Evolutionary conservation across 257 asterid genomes (phyloP).

Genomic region (Solanum clarkiae): DNA sequence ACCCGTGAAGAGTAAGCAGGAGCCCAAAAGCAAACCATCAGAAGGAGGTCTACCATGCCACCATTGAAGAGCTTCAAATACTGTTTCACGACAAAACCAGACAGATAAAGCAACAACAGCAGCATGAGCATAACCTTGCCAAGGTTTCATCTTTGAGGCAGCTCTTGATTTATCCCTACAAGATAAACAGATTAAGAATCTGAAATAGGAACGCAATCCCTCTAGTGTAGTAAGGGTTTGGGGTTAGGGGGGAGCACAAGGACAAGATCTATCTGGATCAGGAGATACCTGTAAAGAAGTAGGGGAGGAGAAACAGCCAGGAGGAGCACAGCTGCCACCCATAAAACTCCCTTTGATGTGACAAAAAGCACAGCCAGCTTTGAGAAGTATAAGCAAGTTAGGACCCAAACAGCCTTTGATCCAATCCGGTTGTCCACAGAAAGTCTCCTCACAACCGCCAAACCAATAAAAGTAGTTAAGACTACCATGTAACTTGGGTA

Average conservation of each 20-base stretch:
- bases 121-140: conserved; percentile 94
- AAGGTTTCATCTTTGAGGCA: conserved; percentile 86
- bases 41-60: conserved; percentile 98
- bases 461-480: conserved; percentile 78
- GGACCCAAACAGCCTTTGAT: conserved; percentile 84
- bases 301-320: conserved; percentile 93
- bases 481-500: conserved; percentile 97
- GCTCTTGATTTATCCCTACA: conserved; percentile 83
- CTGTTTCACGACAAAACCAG: conserved; percentile 90
- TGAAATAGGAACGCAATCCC: background rate
- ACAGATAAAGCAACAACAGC: conserved; percentile 77
- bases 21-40: conserved; percentile 88
- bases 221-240: background rate
- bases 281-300: conserved; percentile 79
- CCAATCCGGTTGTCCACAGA: conserved; percentile 68
- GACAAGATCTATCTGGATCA: conserved; percentile 1
- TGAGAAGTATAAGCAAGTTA: conserved; percentile 73
- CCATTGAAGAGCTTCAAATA: conserved; percentile 97
- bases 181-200: background rate
- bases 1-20: conserved; percentile 75
- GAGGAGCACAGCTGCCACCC: conserved; percentile 89
- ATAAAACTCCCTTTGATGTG: conserved; percentile 77
- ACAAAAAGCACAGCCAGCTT: conserved; percentile 84
- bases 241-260: background rate
- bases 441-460: conserved; percentile 88